Evolutionary conservation across 352 stramenopile genomes (phyloP).

Genomic region (Phytophthora aleatoria): DNA sequence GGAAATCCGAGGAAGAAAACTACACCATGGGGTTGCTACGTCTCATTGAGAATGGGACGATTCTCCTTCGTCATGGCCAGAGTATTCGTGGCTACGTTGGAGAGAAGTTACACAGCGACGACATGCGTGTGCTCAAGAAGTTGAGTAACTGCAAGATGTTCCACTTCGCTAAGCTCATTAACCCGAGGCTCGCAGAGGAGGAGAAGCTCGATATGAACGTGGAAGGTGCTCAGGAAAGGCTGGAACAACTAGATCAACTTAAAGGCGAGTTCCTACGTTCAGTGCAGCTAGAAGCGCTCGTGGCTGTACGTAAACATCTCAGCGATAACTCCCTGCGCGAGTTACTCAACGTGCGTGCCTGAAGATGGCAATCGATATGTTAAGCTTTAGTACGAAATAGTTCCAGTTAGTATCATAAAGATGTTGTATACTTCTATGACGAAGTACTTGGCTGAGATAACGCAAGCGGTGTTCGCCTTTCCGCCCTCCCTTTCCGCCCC

Average conservation of each 20-base stretch:
- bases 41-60: constrained; percentile 66
- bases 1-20: constrained; percentile 75
- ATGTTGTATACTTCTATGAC: too few relatives aligned
- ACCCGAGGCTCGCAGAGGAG: constrained; percentile 59
- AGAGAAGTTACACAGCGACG: constrained; percentile 79
- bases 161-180: constrained; percentile 70
- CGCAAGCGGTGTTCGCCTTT: too few relatives aligned
- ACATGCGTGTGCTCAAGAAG: constrained; percentile 88
- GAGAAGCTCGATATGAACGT: constrained; percentile 54
- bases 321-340: constrained; percentile 72
- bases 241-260: constrained; percentile 55
- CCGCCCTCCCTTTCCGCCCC: background rate
- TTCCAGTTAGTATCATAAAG: too few relatives aligned
- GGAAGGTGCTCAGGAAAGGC: constrained; percentile 29
- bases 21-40: constrained; percentile 74
- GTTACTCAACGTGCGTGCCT: constrained; percentile 50
- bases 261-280: constrained; percentile 76
- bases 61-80: constrained; percentile 65
- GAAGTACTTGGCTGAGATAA: too few relatives aligned
- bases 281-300: constrained; percentile 75
- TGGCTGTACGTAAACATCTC: constrained; percentile 76
- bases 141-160: constrained; percentile 85
- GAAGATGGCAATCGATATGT: constrained; percentile 1
- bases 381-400: too few relatives aligned
- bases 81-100: constrained; percentile 75